phyloP scores from a whole-genome alignment of 108 stramenopile genomes.

The Conticribra guillardii region DNA sequence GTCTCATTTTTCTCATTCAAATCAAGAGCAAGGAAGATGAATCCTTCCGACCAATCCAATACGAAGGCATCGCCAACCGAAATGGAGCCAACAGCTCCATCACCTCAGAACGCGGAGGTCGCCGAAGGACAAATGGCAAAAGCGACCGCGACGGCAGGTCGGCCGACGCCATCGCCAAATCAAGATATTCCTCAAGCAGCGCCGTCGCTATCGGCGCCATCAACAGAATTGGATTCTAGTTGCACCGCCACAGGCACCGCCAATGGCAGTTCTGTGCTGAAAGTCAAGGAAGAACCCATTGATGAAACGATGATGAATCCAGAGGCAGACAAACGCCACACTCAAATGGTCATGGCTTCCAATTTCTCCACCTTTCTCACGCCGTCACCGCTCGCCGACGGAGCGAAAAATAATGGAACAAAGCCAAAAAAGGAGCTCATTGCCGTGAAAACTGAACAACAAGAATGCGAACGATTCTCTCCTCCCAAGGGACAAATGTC shows the following conservation, averaged over 20 bases:
- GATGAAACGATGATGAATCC: too few species aligned
- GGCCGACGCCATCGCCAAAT: constrained; percentile 32
- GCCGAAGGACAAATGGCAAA: neutral
- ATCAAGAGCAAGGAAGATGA: too few species aligned
- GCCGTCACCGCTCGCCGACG: neutral
- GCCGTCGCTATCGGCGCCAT: constrained; percentile 1
- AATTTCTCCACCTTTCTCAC: neutral
- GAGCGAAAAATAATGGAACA: neutral
- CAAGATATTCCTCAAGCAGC: constrained; percentile 1
- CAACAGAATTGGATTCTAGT: neutral
- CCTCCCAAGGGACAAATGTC: neutral
- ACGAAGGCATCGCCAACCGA: constrained; percentile 12
- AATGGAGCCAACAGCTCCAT: constrained; percentile 1
- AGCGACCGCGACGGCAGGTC: constrained; percentile 4
- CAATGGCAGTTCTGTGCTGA: neutral
- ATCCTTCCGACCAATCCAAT: too few species aligned
- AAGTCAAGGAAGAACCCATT: neutral
- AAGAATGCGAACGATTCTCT: neutral
- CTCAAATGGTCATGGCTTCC: too few species aligned
- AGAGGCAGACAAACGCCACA: too few species aligned
- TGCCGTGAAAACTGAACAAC: neutral
- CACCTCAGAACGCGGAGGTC: neutral
- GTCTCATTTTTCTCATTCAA: too few species aligned
- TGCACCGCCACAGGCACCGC: neutral
- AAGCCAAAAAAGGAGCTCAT: neutral